Conservation (phyloP, 805 yeast species). For the Spathaspora arborariae region DNA sequence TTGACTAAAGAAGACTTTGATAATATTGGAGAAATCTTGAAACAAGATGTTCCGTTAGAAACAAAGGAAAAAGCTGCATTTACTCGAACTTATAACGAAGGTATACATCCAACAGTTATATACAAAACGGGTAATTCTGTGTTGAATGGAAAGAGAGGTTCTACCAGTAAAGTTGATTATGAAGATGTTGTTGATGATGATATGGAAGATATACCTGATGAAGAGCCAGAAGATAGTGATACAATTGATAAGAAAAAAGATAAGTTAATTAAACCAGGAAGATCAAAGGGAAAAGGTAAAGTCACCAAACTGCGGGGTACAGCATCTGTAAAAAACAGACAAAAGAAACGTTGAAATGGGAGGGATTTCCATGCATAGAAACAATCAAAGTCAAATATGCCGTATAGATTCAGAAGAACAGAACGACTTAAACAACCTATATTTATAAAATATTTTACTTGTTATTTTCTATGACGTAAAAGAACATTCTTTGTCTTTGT, state of each 20-base stretch:
- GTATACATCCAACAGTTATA: slow-evolving; percentile 80
- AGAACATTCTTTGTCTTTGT: too few relatives aligned
- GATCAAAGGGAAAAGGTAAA: slow-evolving; percentile 27
- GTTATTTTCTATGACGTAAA: too few relatives aligned
- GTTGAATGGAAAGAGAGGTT: slow-evolving; percentile 16
- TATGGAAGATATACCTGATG: slow-evolving; percentile 30
- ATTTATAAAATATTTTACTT: too few relatives aligned
- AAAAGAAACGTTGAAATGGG: slow-evolving; percentile 6
- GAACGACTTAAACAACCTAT: too few relatives aligned
- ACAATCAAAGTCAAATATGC: too few relatives aligned
- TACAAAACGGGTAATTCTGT: slow-evolving; percentile 68
- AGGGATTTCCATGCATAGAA: neutral
- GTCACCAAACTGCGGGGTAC: slow-evolving; percentile 1
- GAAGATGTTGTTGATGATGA: slow-evolving; percentile 72
- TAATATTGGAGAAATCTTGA: slow-evolving; percentile 73
- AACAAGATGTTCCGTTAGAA: slow-evolving; percentile 50
- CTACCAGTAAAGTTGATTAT: slow-evolving; percentile 50
- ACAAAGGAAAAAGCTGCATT: slow-evolving; percentile 80
- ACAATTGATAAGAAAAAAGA: slow-evolving; percentile 55
- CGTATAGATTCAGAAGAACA: too few relatives aligned
- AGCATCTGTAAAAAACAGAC: slow-evolving; percentile 4
- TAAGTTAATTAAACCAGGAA: slow-evolving; percentile 51
- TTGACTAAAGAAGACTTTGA: slow-evolving; percentile 93
- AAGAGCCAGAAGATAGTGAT: slow-evolving; percentile 40
- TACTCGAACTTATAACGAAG: slow-evolving; percentile 77